Percentiles rank a stretch among this genome's conserved stretches.
These are phyloP conservation scores for Breynia disticha DNA, from an alignment of 441 rosid species.

Conservation along the genomic window DNA sequence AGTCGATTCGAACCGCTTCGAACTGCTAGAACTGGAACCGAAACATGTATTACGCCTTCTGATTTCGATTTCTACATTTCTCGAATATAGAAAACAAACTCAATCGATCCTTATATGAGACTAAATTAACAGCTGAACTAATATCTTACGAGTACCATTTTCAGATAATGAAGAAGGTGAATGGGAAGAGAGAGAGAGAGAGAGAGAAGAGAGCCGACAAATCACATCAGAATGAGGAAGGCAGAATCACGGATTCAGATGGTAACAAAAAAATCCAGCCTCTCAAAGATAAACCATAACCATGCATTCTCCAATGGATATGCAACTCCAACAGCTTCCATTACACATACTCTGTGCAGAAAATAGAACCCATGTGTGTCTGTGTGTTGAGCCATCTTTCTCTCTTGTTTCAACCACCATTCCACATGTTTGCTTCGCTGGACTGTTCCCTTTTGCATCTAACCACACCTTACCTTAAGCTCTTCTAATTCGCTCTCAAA, in stretches of 20 bases:
- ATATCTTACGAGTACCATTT: no score
- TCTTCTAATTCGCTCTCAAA: background rate
- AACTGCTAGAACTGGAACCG: no score
- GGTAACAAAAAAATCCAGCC: constrained; percentile 20
- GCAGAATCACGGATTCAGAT: constrained; percentile 29
- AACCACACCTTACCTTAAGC: background rate
- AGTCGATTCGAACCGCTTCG: no score
- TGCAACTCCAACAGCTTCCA: background rate
- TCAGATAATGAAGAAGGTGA: no score
- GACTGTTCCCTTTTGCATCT: constrained; percentile 9
- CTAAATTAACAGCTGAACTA: no score
- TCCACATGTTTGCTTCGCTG: constrained; percentile 27
- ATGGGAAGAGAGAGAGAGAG: no score
- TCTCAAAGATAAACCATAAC: constrained; percentile 4
- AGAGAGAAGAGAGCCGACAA: constrained; percentile 7
- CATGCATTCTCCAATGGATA: constrained; percentile 11
- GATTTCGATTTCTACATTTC: no score
- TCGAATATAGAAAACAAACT: no score
- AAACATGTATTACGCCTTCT: no score
- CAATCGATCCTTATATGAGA: no score
- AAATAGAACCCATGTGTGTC: background rate
- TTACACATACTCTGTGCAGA: no score
- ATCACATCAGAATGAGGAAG: constrained; percentile 23
- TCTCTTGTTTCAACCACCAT: constrained; percentile 2
- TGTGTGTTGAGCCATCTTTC: background rate